These are phyloP conservation scores for Closterium sp. DNA, from an alignment of 139 green algal genomes.

Conservation along the genomic window DNA sequence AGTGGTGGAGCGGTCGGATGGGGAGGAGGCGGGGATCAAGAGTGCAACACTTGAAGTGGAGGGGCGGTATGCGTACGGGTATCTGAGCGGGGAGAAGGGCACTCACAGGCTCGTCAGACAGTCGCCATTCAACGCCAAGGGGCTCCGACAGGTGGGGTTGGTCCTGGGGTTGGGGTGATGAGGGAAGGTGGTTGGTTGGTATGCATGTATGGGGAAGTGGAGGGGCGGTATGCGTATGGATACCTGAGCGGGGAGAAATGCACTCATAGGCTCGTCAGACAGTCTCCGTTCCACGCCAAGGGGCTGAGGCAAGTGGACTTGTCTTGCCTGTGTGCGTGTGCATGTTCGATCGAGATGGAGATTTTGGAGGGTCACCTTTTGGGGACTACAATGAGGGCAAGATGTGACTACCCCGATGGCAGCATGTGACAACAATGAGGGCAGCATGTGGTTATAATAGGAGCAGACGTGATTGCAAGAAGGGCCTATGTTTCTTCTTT, in stretches of 20 bases:
- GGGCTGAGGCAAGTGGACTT: conserved; percentile 74
- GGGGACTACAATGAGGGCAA: too few species aligned
- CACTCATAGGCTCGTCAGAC: conserved; percentile 90
- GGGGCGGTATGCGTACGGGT: conserved; percentile 73
- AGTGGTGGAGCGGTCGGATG: conserved; percentile 51
- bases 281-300: conserved; percentile 82
- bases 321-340: too few species aligned
- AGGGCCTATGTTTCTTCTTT: too few species aligned
- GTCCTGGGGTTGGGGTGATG: background rate
- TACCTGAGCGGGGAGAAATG: conserved; percentile 80
- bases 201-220: too few species aligned
- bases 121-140: conserved; percentile 84
- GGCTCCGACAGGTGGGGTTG: conserved; percentile 58
- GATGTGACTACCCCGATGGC: too few species aligned
- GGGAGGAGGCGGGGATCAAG: conserved; percentile 91
- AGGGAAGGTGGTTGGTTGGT: too few species aligned
- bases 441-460: too few species aligned
- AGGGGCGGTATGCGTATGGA: conserved; percentile 72
- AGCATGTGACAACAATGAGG: too few species aligned
- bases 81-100: conserved; percentile 87
- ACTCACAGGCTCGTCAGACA: conserved; percentile 92
- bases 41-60: conserved; percentile 77
- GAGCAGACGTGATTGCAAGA: too few species aligned
- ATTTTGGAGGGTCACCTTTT: too few species aligned
- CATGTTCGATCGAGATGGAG: too few species aligned